phyloP scores from a whole-genome alignment of 2,329 filamentous ascomycete species.

The Clarireedia sp. region DNA sequence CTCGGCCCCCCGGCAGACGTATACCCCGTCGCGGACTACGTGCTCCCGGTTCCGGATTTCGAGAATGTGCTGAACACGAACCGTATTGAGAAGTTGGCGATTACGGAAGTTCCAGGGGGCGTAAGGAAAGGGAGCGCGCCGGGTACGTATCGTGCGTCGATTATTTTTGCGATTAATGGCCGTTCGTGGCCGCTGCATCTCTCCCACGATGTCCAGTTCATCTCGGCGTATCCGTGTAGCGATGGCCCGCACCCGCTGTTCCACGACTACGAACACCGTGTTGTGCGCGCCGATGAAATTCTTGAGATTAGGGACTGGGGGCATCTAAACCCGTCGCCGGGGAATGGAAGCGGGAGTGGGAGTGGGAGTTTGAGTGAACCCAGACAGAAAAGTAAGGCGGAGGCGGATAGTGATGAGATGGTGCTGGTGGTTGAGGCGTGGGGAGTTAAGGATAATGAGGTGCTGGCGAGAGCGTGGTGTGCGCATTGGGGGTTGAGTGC shows the following conservation, averaged over 20 bases:
- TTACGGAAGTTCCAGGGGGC: conserved; percentile 30
- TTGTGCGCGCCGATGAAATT: conserved; percentile 55
- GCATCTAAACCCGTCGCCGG: background rate
- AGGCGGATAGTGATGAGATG: conserved; percentile 34
- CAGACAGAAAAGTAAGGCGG: background rate
- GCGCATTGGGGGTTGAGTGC: conserved; percentile 67
- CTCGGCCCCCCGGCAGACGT: conserved; percentile 49
- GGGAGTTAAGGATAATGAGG: conserved; percentile 67
- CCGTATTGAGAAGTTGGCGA: conserved; percentile 58
- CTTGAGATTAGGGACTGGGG: conserved; percentile 41
- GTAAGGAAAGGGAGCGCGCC: conserved; percentile 27
- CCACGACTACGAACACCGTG: conserved; percentile 58
- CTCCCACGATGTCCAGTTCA: conserved; percentile 57
- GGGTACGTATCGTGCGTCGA: conserved; percentile 49
- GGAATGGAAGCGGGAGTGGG: background rate
- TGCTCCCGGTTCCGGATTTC: conserved; percentile 43
- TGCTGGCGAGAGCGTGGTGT: conserved; percentile 70
- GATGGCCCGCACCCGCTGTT: conserved; percentile 62
- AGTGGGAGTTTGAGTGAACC: background rate
- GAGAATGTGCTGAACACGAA: conserved; percentile 56
- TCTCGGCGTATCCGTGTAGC: conserved; percentile 57
- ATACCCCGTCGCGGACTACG: conserved; percentile 62
- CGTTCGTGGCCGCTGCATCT: conserved; percentile 56
- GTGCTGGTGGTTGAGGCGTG: conserved; percentile 67
- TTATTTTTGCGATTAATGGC: conserved; percentile 57